Base-by-base conservation (phyloP, 495 filamentous ascomycete species). In the Pyrenula massariospora region DNA sequence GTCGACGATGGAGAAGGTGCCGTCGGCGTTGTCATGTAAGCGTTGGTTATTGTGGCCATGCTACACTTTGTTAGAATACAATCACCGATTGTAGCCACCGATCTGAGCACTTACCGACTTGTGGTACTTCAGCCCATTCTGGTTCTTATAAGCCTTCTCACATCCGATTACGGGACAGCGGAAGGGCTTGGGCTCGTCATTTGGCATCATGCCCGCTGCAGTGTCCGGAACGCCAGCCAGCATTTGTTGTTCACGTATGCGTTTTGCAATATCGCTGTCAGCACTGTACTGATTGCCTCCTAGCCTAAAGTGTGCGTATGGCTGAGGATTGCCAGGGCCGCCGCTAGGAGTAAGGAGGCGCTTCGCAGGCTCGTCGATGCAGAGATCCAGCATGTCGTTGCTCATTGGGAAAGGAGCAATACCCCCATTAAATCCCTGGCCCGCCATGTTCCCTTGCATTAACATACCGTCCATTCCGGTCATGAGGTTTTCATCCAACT, bases 71-170 rank as follows among this genome's bases (percentile, higher is more conserved):
- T 76, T 71, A 81, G 72, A 57, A 56, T 66, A 42, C 47, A 52
- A 54, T 52, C 57, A 48, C 22, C 54, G 57, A 54, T 31, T 2
- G 48, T 20, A 52, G 19, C 42, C 55, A 55, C 22, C 3, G 52
- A 48, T 48, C 25, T 54, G 25, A 22, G 51, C 21, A 76, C 83
- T 70, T 77, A 87, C 84, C 67, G 78, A 70, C 72, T 84, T 84
- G 65, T 84, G 81, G 57, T 87, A 94, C 78, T 97, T 97, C 25
- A 99, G 76, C 25, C 93, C 93, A 63, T 99, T 99, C 64, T 97
- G 93, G 68, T 99, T 99, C 78, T 99, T 99, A 70, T 99, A 99
- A 12, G 93, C 93, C 76, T 99, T 99, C 68, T 99, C 93, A 65
- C 93, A 99, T 19, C 93, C 93, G 63, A 97, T 95, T 49, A 99